Conservation (phyloP, 805 yeast species). For the Candida coleopterorum region DNA sequence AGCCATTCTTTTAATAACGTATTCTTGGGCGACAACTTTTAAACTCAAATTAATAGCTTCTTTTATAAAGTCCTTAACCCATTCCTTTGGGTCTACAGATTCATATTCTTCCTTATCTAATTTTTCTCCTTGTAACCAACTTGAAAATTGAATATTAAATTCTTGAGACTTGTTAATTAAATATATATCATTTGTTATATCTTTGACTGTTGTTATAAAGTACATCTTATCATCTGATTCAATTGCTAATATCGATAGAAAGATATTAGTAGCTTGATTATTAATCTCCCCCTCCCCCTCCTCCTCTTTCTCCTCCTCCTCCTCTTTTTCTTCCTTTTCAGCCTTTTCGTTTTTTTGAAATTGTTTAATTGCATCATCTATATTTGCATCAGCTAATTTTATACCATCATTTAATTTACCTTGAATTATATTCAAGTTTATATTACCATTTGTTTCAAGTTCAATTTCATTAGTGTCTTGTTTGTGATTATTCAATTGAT, state of each 20-base stretch:
- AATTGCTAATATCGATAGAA: constrained; percentile 66
- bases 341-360: constrained; percentile 21
- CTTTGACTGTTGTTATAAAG: constrained; percentile 42
- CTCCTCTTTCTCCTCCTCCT: constrained; percentile 14
- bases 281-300: constrained; percentile 5
- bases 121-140: constrained; percentile 70
- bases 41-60: constrained; percentile 70
- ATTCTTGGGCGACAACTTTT: constrained; percentile 86
- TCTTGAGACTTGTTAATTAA: constrained; percentile 81
- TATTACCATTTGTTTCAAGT: constrained; percentile 22
- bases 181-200: constrained; percentile 70
- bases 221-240: neutral
- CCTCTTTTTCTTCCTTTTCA: constrained; percentile 15
- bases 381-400: constrained; percentile 81
- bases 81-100: constrained; percentile 35
- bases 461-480: constrained; percentile 66
- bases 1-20: constrained; percentile 89
- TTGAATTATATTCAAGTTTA: constrained; percentile 80
- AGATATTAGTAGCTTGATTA: constrained; percentile 38
- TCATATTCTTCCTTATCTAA: constrained; percentile 23
- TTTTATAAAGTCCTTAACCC: constrained; percentile 43
- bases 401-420: constrained; percentile 76
- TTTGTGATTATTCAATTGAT: constrained; percentile 46
- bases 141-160: constrained; percentile 84
- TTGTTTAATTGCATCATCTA: constrained; percentile 62